phyloP scores from a whole-genome alignment of 164 flowering plant genomes.

The Brasenia schreberi region DNA sequence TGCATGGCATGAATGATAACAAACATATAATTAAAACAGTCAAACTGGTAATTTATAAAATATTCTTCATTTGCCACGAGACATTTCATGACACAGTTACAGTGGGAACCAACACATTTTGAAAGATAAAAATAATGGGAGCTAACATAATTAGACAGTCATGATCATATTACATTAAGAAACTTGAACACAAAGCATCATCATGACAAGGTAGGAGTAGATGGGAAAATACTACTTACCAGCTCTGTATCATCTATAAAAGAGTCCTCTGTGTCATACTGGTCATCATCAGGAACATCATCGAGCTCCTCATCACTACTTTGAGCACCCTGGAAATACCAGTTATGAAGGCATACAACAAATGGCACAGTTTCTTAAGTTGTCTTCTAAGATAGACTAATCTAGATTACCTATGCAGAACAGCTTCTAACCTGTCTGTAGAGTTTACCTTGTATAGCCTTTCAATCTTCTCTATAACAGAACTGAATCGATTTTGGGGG shows the following conservation, averaged over 20 bases:
- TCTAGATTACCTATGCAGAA: too few relatives aligned
- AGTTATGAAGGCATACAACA: not conserved
- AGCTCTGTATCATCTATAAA: slow-evolving; percentile 95
- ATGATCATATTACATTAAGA: too few relatives aligned
- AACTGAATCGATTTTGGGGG: slow-evolving; percentile 65
- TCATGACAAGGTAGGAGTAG: not conserved
- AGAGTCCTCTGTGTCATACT: slow-evolving; percentile 95
- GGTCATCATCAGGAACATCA: slow-evolving; percentile 89
- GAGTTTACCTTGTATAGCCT: slow-evolving; percentile 72
- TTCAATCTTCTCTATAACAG: slow-evolving; percentile 96
- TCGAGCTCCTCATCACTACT: slow-evolving; percentile 90
- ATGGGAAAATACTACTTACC: slow-evolving; percentile 32
- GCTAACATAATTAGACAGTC: too few relatives aligned
- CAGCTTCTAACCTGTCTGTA: too few relatives aligned
- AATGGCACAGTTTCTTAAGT: not conserved
- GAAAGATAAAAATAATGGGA: too few relatives aligned
- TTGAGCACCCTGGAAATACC: slow-evolving; percentile 54
- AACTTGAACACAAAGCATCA: not conserved
- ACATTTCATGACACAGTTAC: too few relatives aligned
- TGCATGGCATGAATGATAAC: too few relatives aligned
- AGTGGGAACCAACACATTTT: too few relatives aligned
- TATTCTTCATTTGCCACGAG: too few relatives aligned
- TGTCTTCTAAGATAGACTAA: too few relatives aligned
- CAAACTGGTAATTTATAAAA: too few relatives aligned
- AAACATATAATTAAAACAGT: too few relatives aligned